These are phyloP conservation scores for Annona cherimola DNA, from an alignment of 164 flowering plant genomes.

Conservation along the genomic window DNA sequence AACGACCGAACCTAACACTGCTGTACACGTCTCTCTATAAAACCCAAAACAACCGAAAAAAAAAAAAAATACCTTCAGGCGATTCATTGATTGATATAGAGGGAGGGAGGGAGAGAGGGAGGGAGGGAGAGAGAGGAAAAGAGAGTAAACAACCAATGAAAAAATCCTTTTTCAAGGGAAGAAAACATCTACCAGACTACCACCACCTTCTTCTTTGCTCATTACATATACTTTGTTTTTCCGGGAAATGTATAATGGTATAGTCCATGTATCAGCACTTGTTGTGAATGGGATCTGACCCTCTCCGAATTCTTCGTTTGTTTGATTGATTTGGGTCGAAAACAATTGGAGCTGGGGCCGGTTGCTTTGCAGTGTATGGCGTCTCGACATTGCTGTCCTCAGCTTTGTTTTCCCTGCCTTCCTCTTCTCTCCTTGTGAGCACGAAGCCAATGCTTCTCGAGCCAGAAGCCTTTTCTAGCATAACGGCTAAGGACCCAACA, in stretches of 20 bases:
- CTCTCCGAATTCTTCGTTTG: conserved; percentile 59
- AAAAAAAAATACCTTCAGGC: conserved; percentile 15
- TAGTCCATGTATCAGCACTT: conserved; percentile 31
- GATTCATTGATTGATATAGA: background rate
- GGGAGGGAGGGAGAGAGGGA: no score
- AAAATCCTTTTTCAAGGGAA: no score
- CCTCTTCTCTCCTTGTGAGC: conserved; percentile 26
- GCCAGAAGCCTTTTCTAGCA: conserved; percentile 39
- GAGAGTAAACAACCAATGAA: no score
- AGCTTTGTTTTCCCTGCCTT: background rate
- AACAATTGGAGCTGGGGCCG: conserved; percentile 43
- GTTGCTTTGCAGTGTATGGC: conserved; percentile 19
- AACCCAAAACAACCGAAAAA: conserved; percentile 13
- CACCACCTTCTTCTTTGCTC: background rate
- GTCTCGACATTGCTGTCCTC: conserved; percentile 16
- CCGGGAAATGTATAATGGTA: background rate
- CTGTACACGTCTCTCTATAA: conserved; percentile 17
- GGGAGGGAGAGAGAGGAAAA: no score
- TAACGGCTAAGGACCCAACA: conserved; percentile 36
- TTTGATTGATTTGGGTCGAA: conserved; percentile 50
- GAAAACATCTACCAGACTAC: background rate
- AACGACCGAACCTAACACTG: conserved; percentile 11
- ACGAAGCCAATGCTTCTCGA: conserved; percentile 45
- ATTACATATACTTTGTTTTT: no score
- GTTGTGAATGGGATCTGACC: conserved; percentile 84